A percentile compares a stretch with the other conserved stretches of the same genome.
These are phyloP conservation scores for Boechera divaricarpa DNA, from an alignment of 345 rosid genomes.

Conservation along the genomic window DNA sequence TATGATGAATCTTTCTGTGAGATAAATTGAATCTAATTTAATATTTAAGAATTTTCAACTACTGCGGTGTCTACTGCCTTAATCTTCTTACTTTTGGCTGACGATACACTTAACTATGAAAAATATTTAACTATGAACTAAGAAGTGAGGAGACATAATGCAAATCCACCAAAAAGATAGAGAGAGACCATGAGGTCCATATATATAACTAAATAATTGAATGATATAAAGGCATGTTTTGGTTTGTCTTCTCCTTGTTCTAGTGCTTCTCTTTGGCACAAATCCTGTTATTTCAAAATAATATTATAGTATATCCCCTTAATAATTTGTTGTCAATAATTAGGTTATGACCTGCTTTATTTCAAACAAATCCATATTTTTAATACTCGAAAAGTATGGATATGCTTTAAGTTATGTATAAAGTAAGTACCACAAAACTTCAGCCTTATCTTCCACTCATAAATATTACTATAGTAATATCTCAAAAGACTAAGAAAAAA, in stretches of 20 bases:
- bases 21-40: slow-evolving; percentile 31
- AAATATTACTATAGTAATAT: slow-evolving; percentile 24
- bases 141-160: slow-evolving; percentile 37
- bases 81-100: slow-evolving; percentile 36
- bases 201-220: slow-evolving; percentile 28
- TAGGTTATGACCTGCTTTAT: slow-evolving; percentile 41
- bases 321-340: slow-evolving; percentile 41
- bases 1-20: slow-evolving; percentile 38
- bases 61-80: slow-evolving; percentile 10
- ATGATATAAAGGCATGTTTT: slow-evolving; percentile 47
- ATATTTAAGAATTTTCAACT: slow-evolving; percentile 24
- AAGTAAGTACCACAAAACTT: slow-evolving; percentile 33
- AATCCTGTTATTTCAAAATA: slow-evolving; percentile 24
- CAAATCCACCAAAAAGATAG: slow-evolving; percentile 38
- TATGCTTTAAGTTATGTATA: slow-evolving; percentile 29
- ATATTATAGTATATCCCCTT: slow-evolving; percentile 30
- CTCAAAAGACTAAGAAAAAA: not conserved
- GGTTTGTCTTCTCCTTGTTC: slow-evolving; percentile 52
- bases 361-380: slow-evolving; percentile 31
- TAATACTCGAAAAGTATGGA: slow-evolving; percentile 21
- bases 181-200: slow-evolving; percentile 34
- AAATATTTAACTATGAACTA: slow-evolving; percentile 26
- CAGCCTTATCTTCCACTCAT: slow-evolving; percentile 47
- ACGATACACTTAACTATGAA: slow-evolving; percentile 31
- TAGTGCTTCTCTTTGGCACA: slow-evolving; percentile 48